Conservation (phyloP, 2,329 filamentous ascomycete genomes). For the Calonectria pteridis region DNA sequence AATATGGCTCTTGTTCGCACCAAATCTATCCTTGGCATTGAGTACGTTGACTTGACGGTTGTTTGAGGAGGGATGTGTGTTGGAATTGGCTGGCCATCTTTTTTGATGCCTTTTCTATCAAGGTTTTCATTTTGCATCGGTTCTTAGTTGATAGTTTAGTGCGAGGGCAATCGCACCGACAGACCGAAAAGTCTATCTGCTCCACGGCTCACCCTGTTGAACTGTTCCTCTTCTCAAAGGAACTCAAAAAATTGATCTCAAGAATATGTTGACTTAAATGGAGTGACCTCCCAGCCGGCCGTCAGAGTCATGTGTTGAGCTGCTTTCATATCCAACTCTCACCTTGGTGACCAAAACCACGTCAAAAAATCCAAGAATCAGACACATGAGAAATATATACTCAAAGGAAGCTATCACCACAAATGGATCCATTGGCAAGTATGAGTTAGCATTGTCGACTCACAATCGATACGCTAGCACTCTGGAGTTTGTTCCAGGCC, state of each 20-base stretch:
- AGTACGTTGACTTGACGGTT: too few relatives aligned
- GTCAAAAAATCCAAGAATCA: not conserved
- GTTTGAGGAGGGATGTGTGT: too few relatives aligned
- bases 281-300: not conserved
- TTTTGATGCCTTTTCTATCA: too few relatives aligned
- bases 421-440: not conserved
- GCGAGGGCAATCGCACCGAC: too few relatives aligned
- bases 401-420: not conserved
- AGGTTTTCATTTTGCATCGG: too few relatives aligned
- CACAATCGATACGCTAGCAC: not conserved
- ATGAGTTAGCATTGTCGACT: not conserved
- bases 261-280: not conserved
- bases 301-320: not conserved
- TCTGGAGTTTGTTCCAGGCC: too few relatives aligned
- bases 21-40: not conserved
- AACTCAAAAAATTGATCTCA: too few relatives aligned
- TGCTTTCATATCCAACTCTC: not conserved
- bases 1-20: not conserved
- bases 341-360: not conserved
- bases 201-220: too few relatives aligned
- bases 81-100: too few relatives aligned
- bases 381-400: not conserved
- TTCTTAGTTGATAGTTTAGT: too few relatives aligned
- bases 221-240: too few relatives aligned
- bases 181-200: too few relatives aligned